A percentile compares a stretch with the other conserved stretches of the same genome.
phyloP scores from a whole-genome alignment of 805 yeast species.

The Metschnikowia cubensis region DNA sequence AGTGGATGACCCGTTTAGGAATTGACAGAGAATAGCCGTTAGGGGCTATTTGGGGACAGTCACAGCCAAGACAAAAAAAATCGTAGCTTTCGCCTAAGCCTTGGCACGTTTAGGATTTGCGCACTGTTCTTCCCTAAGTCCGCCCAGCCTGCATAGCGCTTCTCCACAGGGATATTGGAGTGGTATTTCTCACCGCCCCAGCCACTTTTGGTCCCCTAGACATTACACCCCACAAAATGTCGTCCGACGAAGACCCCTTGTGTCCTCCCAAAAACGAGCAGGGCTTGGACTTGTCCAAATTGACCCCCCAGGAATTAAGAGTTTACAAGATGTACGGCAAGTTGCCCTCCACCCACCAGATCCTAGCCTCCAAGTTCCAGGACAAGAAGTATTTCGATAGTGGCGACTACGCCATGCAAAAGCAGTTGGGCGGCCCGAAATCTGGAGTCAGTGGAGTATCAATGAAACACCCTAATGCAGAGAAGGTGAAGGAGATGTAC shows the following conservation, averaged over 20 bases:
- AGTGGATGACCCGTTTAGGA: too few species aligned
- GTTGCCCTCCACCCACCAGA: slow-evolving; percentile 75
- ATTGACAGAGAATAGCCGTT: too few species aligned
- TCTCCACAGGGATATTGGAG: slow-evolving; percentile 3
- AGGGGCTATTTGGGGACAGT: too few species aligned
- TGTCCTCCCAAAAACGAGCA: slow-evolving; percentile 45
- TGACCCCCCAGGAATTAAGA: slow-evolving; percentile 76
- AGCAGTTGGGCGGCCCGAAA: slow-evolving; percentile 34
- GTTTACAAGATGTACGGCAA: slow-evolving; percentile 80
- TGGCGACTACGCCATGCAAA: slow-evolving; percentile 87
- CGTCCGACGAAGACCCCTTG: slow-evolving; percentile 45
- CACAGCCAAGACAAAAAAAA: not conserved
- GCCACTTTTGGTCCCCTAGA: not conserved
- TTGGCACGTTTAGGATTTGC: not conserved
- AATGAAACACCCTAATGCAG: slow-evolving; percentile 51
- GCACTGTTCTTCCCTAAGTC: slow-evolving; percentile 1
- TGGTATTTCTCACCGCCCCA: slow-evolving; percentile 5
- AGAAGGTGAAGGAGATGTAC: slow-evolving; percentile 53
- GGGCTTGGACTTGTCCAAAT: slow-evolving; percentile 49
- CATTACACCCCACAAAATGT: slow-evolving; percentile 18
- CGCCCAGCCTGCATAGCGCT: slow-evolving; percentile 4
- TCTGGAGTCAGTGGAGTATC: slow-evolving; percentile 35
- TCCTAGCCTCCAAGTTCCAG: slow-evolving; percentile 69
- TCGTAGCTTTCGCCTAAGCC: too few species aligned
- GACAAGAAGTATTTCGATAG: slow-evolving; percentile 92